Evolutionary conservation across 352 stramenopile genomes (phyloP).

Genomic region (Pseudoperonospora humuli): DNA sequence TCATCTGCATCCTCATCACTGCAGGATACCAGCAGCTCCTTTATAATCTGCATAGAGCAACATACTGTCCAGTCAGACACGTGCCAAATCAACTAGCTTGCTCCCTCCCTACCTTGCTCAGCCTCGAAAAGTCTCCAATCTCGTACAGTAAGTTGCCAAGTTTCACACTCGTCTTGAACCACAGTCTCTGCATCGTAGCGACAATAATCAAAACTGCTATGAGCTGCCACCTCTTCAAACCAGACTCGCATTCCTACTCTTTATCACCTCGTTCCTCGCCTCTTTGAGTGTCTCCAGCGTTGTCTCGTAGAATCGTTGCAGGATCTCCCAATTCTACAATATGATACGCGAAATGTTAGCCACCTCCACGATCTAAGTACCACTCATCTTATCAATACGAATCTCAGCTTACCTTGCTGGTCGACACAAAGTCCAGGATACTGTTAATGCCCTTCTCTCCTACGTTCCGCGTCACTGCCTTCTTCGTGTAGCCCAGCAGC

Average conservation of each 20-base stretch:
- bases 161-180: slow-evolving; percentile 96
- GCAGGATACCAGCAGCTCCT: slow-evolving; percentile 82
- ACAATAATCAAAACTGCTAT: not conserved
- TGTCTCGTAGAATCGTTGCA: slow-evolving; percentile 82
- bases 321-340: slow-evolving; percentile 70
- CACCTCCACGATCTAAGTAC: not conserved
- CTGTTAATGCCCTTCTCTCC: slow-evolving; percentile 94
- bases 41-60: slow-evolving; percentile 47
- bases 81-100: not conserved
- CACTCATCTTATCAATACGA: no score
- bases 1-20: slow-evolving; percentile 82
- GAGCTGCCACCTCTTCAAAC: not conserved
- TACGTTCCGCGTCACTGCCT: slow-evolving; percentile 87
- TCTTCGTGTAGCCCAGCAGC: slow-evolving; percentile 85
- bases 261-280: slow-evolving; percentile 52
- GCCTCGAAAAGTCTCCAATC: slow-evolving; percentile 59
- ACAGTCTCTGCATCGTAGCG: slow-evolving; percentile 57
- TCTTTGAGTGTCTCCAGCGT: slow-evolving; percentile 82
- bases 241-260: not conserved
- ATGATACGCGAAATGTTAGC: not conserved
- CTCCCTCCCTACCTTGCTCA: slow-evolving; percentile 43
- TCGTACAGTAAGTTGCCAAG: slow-evolving; percentile 90
- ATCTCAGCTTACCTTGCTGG: slow-evolving; percentile 40
- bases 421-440: slow-evolving; percentile 92
- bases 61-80: not conserved